Percentiles rank a stretch among this genome's conserved stretches.
Conservation (phyloP, 306 rosid genomes). For the Prunus mongolica region DNA sequence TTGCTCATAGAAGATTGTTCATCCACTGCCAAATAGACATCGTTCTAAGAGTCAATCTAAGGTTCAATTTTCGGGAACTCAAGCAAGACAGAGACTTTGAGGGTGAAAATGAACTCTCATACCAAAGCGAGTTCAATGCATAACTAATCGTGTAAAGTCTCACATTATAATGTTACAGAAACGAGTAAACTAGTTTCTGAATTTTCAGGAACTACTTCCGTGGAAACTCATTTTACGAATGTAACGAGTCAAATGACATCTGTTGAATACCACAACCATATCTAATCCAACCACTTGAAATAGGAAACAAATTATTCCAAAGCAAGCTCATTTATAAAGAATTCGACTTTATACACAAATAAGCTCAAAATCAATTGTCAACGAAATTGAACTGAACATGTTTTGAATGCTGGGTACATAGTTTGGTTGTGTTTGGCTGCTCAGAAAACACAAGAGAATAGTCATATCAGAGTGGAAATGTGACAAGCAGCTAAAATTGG, state of each 20-base stretch:
- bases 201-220: too few relatives aligned
- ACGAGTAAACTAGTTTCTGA: too few relatives aligned
- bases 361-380: neutral
- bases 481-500: constrained; percentile 1
- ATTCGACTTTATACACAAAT: neutral
- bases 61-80: neutral
- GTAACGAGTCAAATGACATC: neutral
- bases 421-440: neutral
- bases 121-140: neutral
- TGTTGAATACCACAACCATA: neutral
- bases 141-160: neutral
- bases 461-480: neutral
- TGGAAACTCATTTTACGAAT: neutral
- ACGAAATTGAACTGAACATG: neutral
- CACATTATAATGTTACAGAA: neutral
- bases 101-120: neutral
- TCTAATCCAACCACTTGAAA: neutral
- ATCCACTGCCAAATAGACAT: constrained; percentile 40
- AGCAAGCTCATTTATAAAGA: neutral
- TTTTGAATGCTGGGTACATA: neutral
- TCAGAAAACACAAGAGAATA: neutral
- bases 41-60: neutral
- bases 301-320: neutral
- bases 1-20: constrained; percentile 24
- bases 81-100: neutral